These are phyloP conservation scores for Podaxis sp. DNA, from an alignment of 768 basidiomycete species.

Conservation along the genomic window DNA sequence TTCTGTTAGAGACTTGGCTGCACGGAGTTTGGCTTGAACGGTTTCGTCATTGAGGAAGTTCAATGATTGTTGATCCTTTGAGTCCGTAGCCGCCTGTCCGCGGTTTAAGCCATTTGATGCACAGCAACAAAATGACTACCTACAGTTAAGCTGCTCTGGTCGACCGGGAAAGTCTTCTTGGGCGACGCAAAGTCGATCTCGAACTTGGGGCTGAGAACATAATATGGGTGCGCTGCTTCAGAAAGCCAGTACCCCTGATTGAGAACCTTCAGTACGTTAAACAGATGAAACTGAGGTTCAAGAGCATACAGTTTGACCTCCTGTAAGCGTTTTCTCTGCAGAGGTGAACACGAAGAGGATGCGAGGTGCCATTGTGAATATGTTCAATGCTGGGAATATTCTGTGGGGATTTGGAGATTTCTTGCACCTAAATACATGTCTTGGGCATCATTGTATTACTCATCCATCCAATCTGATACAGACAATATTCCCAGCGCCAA, in stretches of 20 bases:
- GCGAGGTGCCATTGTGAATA: slow-evolving; percentile 30
- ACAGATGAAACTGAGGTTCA: neutral
- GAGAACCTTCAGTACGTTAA: neutral
- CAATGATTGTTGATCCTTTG: slow-evolving; percentile 45
- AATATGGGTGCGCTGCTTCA: slow-evolving; percentile 74
- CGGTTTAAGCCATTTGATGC: slow-evolving; percentile 4
- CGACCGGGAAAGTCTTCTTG: slow-evolving; percentile 59
- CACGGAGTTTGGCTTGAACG: slow-evolving; percentile 47
- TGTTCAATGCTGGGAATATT: neutral
- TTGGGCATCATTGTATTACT: slow-evolving; percentile 6
- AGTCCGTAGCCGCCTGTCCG: slow-evolving; percentile 34
- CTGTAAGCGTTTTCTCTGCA: slow-evolving; percentile 49
- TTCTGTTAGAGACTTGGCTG: slow-evolving; percentile 56
- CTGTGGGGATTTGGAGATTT: neutral
- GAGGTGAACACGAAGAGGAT: slow-evolving; percentile 79
- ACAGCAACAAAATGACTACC: neutral
- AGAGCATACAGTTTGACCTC: slow-evolving; percentile 40
- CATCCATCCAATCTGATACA: neutral
- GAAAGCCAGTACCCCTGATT: slow-evolving; percentile 72
- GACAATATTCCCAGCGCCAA: neutral
- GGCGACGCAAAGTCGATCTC: slow-evolving; percentile 59
- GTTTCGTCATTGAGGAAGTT: slow-evolving; percentile 57
- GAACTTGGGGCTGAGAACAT: slow-evolving; percentile 43
- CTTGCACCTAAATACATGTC: neutral
- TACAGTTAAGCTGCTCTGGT: slow-evolving; percentile 50